phyloP scores from a whole-genome alignment of 1,139 yeast genomes.

The Zygosaccharomyces sapae region DNA sequence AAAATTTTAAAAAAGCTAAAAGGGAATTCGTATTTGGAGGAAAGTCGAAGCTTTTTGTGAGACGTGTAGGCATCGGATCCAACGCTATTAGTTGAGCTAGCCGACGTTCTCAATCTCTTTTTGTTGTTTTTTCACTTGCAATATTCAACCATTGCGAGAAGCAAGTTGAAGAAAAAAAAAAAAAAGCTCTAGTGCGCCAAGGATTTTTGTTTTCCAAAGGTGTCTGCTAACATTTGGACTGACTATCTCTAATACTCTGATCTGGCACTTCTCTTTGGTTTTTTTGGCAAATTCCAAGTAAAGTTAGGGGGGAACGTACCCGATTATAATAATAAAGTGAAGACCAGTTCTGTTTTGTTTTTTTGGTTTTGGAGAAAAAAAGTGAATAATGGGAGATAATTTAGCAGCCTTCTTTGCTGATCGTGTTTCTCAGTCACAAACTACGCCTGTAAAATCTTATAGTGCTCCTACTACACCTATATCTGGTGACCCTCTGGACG shows the following conservation, averaged over 20 bases:
- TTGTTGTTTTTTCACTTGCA: background rate
- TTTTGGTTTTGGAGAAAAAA: too few species aligned
- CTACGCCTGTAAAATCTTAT: slow-evolving; percentile 8
- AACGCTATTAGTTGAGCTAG: background rate
- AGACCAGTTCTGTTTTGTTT: too few species aligned
- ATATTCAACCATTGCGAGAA: background rate
- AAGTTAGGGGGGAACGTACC: background rate
- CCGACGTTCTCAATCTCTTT: background rate
- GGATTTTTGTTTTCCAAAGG: background rate
- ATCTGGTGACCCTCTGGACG: slow-evolving; percentile 1
- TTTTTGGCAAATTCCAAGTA: background rate
- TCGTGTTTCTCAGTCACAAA: slow-evolving; percentile 9
- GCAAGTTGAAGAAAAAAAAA: background rate
- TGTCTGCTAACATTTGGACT: background rate
- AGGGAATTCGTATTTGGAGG: background rate
- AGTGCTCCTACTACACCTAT: slow-evolving; percentile 9
- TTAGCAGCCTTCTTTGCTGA: slow-evolving; percentile 29
- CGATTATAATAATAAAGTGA: background rate
- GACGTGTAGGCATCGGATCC: background rate
- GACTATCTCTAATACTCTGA: background rate
- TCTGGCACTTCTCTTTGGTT: background rate
- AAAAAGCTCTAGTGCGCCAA: background rate
- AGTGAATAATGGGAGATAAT: slow-evolving; percentile 23
- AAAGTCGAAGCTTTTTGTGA: background rate
- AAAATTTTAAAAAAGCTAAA: background rate